Percentiles rank a stretch among this genome's conserved stretches.
Evolutionary conservation across 2,329 filamentous ascomycete genomes (phyloP).

Genomic region (Periconia sp.): DNA sequence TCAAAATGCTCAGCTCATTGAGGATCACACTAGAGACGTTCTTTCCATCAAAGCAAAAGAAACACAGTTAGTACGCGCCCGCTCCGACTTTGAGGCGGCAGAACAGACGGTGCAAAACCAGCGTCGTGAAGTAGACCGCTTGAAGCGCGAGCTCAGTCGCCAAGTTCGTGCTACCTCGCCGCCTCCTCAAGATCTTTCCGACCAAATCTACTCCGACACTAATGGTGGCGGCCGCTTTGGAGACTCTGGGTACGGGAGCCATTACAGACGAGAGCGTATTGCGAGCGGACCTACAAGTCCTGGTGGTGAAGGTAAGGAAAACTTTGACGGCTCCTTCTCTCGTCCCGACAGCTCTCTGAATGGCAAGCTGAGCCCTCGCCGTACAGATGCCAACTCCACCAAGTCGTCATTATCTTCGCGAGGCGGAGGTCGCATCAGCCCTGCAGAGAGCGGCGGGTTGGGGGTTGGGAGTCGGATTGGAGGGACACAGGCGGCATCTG

Average conservation of each 20-base stretch:
- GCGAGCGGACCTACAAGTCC: conserved; percentile 35
- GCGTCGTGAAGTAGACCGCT: conserved; percentile 82
- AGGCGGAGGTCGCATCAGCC: conserved; percentile 36
- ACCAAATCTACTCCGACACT: conserved; percentile 59
- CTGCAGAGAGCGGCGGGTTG: conserved; percentile 24
- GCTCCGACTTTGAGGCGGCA: conserved; percentile 85
- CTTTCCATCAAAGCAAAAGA: conserved; percentile 98
- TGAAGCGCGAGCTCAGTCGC: conserved; percentile 79
- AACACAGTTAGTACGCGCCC: conserved; percentile 89
- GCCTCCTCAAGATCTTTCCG: conserved; percentile 50
- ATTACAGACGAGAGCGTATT: conserved; percentile 32
- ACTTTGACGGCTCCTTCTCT: conserved; percentile 40
- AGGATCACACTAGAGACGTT: conserved; percentile 94
- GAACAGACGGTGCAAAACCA: conserved; percentile 84
- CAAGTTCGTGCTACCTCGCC: conserved; percentile 57
- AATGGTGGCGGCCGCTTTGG: conserved; percentile 53
- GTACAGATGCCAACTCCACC: conserved; percentile 34
- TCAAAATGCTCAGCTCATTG: conserved; percentile 93
- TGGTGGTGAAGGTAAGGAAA: conserved; percentile 52
- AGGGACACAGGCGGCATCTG: conserved; percentile 31
- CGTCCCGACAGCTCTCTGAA: conserved; percentile 37
- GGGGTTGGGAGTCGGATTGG: conserved; percentile 17
- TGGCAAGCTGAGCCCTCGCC: conserved; percentile 43
- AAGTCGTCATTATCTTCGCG: conserved; percentile 37
- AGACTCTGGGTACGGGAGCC: conserved; percentile 36